Evolutionary conservation across 164 flowering plant genomes (phyloP).

Genomic region (Aristolochia fimbriata): DNA sequence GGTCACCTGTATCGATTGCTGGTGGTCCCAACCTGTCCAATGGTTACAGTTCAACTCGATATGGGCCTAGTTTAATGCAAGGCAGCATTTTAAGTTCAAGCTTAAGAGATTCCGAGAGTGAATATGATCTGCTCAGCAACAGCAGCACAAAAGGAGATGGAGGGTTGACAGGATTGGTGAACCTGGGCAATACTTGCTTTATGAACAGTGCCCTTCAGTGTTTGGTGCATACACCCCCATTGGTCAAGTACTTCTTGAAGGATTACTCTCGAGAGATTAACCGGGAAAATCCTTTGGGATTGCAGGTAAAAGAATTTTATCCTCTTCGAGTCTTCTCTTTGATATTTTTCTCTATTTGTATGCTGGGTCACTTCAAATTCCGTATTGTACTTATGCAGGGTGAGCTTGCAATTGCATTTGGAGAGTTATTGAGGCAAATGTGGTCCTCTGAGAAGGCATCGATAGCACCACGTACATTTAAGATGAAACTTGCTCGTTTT

Average conservation of each 20-base stretch:
- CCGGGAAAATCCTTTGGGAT: slow-evolving; percentile 77
- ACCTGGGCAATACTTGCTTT: slow-evolving; percentile 92
- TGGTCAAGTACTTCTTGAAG: slow-evolving; percentile 75
- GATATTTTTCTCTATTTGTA: background rate
- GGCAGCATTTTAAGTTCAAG: slow-evolving; percentile 30
- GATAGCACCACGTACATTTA: slow-evolving; percentile 87
- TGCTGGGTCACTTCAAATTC: background rate
- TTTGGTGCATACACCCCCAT: slow-evolving; percentile 80
- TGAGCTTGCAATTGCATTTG: slow-evolving; percentile 96
- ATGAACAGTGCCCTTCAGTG: slow-evolving; percentile 98
- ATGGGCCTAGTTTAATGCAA: slow-evolving; percentile 25
- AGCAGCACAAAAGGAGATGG: slow-evolving; percentile 31
- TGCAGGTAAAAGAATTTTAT: slow-evolving; percentile 41
- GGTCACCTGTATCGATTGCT: slow-evolving; percentile 13
- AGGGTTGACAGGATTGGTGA: slow-evolving; percentile 93
- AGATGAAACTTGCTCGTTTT: slow-evolving; percentile 87
- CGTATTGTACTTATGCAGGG: slow-evolving; percentile 44
- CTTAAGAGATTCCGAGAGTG: slow-evolving; percentile 35
- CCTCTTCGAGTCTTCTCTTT: background rate
- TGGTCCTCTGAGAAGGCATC: slow-evolving; percentile 84
- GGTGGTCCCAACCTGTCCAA: slow-evolving; percentile 29
- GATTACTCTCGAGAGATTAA: slow-evolving; percentile 84
- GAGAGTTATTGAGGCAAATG: slow-evolving; percentile 83
- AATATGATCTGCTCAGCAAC: slow-evolving; percentile 18
- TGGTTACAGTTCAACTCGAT: slow-evolving; percentile 40